These are phyloP conservation scores for Aurantiochytrium sp. DNA, from an alignment of 108 stramenopile genomes.

Conservation along the genomic window DNA sequence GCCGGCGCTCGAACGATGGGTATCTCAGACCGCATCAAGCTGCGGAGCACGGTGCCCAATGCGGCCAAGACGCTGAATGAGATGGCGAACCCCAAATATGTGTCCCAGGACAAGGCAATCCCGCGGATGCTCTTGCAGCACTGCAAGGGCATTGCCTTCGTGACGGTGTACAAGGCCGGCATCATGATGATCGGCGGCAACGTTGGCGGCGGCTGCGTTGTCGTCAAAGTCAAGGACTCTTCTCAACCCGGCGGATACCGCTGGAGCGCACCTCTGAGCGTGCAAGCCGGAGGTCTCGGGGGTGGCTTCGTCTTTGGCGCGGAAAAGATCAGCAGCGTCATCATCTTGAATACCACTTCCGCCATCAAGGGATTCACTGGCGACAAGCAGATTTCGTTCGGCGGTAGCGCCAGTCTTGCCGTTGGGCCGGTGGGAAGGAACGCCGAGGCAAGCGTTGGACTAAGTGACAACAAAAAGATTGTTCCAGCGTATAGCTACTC, in stretches of 20 bases:
- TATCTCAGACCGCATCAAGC: background rate
- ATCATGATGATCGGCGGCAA: background rate
- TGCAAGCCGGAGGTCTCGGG: background rate
- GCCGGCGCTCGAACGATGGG: background rate
- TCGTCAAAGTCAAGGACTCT: background rate
- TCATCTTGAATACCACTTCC: background rate
- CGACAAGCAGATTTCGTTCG: background rate
- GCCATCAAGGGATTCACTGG: background rate
- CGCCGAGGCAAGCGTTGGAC: background rate
- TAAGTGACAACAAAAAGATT: background rate
- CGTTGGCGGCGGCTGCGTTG: conserved; percentile 4
- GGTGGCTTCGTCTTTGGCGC: conserved; percentile 12
- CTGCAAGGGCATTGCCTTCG: conserved; percentile 9
- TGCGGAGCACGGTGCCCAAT: background rate
- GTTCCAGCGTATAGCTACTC: conserved; percentile 13
- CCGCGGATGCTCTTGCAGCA: background rate
- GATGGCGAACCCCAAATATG: conserved; percentile 8
- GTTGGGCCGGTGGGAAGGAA: background rate
- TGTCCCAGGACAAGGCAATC: background rate
- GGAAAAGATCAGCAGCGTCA: conserved; percentile 10
- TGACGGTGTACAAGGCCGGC: background rate
- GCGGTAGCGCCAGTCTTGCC: background rate
- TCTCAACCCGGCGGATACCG: background rate
- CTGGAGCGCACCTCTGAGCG: background rate
- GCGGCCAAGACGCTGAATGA: conserved; percentile 16